Evolutionary conservation across 2,329 filamentous ascomycete genomes (phyloP), one percentile per base, ranked within the genome.

Genomic region (Xylaria sp.): DNA sequence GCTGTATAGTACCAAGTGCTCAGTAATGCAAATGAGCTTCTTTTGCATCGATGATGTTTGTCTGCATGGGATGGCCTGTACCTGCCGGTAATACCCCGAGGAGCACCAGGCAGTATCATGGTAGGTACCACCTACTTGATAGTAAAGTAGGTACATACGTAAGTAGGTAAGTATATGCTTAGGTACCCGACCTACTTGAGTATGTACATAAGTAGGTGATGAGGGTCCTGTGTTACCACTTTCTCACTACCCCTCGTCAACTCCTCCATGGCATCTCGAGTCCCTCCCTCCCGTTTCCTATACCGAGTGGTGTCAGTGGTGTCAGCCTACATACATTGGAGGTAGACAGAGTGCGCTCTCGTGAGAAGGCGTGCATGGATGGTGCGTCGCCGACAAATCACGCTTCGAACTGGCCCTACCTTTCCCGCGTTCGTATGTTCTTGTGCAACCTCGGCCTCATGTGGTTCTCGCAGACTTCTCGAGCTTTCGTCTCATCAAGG

Each of bases 401-500:
- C 15, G 23, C 31, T 9, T 28, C 58, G n/a, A 25, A 13, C 15
- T 60, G 44, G 37, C 66, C 66, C 52, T 65, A 55, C 62, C 63
- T 62, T 44, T 65, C 55, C 65, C 56, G 46, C 51, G 69, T 54
- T 63, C 58, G 52, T 63, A 57, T 64, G 63, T 58, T 48, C 46
- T 68, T 71, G 71, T 72, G 62, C 66, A 64, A 71, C 69, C 69
- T 67, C 50, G 64, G 68, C 48, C 63, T 68, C 63, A 39, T 58
- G 61, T 67, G 60, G 52, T 55, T 39, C 55, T 56, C 66, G 44
- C 59, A 39, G 51, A 64, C 55, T 59, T 39, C 18, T 37, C 15
- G 54, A 65, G 48, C 46, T 60, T 61, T 41, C 12, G 39, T 44
- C 55, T 63, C 34, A n/a, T 57, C 34, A n/a, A 57, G 51, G 51